A percentile compares a stretch with the other conserved stretches of the same genome.
phyloP scores from a whole-genome alignment of 1,284 basidiomycete genomes.

The Sanghuangporus weigelae region DNA sequence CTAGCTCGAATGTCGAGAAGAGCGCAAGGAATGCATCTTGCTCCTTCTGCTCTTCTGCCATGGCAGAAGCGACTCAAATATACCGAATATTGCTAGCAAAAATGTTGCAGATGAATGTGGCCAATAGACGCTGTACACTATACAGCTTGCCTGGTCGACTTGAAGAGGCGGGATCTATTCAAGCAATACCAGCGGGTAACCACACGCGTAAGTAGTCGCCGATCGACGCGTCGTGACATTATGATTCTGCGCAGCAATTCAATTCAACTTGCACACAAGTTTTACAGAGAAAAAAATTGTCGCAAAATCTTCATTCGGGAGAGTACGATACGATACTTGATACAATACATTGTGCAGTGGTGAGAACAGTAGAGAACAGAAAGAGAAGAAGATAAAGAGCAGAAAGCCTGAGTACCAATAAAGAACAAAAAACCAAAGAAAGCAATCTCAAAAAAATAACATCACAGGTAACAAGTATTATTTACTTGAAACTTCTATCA shows the following conservation, averaged over 20 bases:
- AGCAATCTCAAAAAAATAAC: conserved; percentile 31
- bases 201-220: background rate
- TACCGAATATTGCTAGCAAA: background rate
- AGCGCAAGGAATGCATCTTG: conserved; percentile 74
- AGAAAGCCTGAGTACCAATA: conserved; percentile 28
- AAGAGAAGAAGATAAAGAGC: conserved; percentile 28
- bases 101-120: background rate
- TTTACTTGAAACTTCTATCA: conserved; percentile 42
- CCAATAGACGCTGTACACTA: background rate
- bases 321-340: conserved; percentile 34
- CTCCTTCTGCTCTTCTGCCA: conserved; percentile 51
- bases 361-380: conserved; percentile 23
- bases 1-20: conserved; percentile 67
- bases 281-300: background rate
- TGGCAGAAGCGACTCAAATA: conserved; percentile 20
- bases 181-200: background rate
- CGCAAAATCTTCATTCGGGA: background rate
- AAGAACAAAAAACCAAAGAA: conserved; percentile 35
- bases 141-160: background rate
- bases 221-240: background rate
- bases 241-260: background rate
- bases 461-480: conserved; percentile 42
- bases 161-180: background rate
- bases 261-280: background rate
- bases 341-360: conserved; percentile 71